These are phyloP conservation scores for Rhizophagus sp. DNA, from an alignment of 192 early-diverging fungal genomes.

Conservation along the genomic window DNA sequence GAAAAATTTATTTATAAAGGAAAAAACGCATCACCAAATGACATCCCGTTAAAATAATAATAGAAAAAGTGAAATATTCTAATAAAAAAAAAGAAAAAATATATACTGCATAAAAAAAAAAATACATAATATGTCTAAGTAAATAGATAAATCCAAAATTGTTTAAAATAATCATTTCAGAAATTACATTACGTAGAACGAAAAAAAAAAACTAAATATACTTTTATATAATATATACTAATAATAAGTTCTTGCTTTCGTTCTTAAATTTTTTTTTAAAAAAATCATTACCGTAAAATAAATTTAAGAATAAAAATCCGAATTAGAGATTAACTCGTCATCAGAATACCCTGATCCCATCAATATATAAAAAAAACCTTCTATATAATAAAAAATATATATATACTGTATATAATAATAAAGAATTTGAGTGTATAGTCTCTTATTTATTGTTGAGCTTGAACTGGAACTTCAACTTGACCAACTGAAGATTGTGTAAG, in stretches of 20 bases:
- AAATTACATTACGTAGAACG: neutral
- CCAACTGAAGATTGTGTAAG: conserved; percentile 11
- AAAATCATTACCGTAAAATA: neutral
- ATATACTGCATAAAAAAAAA: neutral
- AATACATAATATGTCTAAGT: neutral
- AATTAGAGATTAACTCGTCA: neutral
- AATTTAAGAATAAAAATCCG: neutral
- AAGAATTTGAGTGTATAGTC: neutral
- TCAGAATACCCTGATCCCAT: neutral
- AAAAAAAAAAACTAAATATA: neutral
- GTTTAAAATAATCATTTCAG: neutral
- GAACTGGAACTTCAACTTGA: neutral
- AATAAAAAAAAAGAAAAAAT: neutral
- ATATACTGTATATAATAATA: neutral
- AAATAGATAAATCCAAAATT: neutral
- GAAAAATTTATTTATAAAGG: neutral
- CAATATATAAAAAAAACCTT: neutral
- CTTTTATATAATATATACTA: neutral
- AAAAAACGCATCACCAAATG: neutral
- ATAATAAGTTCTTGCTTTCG: neutral
- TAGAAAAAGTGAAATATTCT: neutral
- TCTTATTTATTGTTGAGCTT: conserved; percentile 17
- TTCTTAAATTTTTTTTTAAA: neutral
- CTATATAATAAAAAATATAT: neutral
- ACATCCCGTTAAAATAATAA: neutral